These are phyloP conservation scores for Polytolypa hystricis DNA, from an alignment of 2,329 filamentous ascomycete species.

Conservation along the genomic window DNA sequence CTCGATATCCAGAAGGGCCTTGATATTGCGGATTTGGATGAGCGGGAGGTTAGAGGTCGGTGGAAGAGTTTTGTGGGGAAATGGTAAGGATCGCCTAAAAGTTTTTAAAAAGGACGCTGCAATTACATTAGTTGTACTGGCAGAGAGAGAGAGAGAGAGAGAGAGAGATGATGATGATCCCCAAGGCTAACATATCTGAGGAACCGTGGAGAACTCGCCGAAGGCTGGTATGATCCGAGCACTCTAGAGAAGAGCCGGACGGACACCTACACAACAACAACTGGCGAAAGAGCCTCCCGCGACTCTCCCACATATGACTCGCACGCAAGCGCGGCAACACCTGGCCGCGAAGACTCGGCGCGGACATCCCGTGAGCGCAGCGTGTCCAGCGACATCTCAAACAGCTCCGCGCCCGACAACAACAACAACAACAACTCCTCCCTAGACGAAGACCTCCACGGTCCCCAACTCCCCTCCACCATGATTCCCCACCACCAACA, in stretches of 20 bases:
- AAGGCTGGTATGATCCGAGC: constrained; percentile 85
- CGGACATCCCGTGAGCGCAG: not conserved
- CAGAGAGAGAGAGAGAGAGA: not conserved
- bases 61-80: constrained; percentile 90
- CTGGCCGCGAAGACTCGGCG: not conserved
- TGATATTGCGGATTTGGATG: constrained; percentile 55
- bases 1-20: constrained; percentile 78
- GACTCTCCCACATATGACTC: constrained; percentile 17
- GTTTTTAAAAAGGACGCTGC: not conserved
- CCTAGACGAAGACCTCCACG: constrained; percentile 53
- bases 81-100: constrained; percentile 49
- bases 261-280: constrained; percentile 11
- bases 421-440: constrained; percentile 31
- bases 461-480: constrained; percentile 39
- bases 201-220: constrained; percentile 75
- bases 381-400: not conserved
- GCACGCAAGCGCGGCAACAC: not conserved
- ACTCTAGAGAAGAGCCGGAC: constrained; percentile 47
- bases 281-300: constrained; percentile 3
- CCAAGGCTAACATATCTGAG: constrained; percentile 43
- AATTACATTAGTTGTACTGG: not conserved
- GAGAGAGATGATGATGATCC: too few relatives aligned
- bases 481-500: constrained; percentile 8
- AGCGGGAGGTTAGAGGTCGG: constrained; percentile 65
- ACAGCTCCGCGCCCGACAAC: constrained; percentile 9